Evolutionary conservation across 108 stramenopile species (phyloP), one percentile per base, ranked within the genome.

Genomic region (Skeletonema costatum): DNA sequence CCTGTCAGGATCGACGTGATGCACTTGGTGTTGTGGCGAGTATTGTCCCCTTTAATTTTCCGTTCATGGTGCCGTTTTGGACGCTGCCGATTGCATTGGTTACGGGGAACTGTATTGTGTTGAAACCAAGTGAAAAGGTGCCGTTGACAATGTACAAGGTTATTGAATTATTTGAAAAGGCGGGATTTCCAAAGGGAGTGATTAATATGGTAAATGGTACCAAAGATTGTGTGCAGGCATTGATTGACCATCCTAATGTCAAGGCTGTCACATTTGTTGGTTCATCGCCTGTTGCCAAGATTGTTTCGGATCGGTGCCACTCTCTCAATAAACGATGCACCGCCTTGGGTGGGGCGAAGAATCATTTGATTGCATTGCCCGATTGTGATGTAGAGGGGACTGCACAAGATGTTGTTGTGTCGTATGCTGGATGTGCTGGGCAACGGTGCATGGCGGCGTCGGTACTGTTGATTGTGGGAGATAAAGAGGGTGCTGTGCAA

Each of bases 261-360:
- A 79, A 74, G 50, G 97, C 97, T 3, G 93, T 99, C 21, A 97
- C 96, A 19, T 98, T 99, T 86, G 98, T 99, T 0, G 98, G 98
- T 31, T 95, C 94, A 31, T 85, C 82, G 70, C 93, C 86, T 13
- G 91, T 99, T 11, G 98, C 97, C 30, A 75, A 90, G 70, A 53
- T 91, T 21, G 97, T 99, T 0, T 68, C 89, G 2, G 73, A 91
- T 13, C 83, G 90, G 8, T 95, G 94, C 75, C 87, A 86, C 14
- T 60, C 71, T 1, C 64, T 92, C 33, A 84, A 96, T 82, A 99
- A 97, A 77, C 90, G 96, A 32, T 93, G 95, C 46, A 94, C 94
- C 5, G 97, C 97, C 2, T 74, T 99, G 14, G 98, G 98, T 0
- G 98, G 98, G 16, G 98, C 98, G 25, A 97, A 99, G 91, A 99